Percentiles rank a stretch among this genome's conserved stretches.
Conservation (phyloP, 305 asterid genomes). For the Ilex paraguariensis region DNA sequence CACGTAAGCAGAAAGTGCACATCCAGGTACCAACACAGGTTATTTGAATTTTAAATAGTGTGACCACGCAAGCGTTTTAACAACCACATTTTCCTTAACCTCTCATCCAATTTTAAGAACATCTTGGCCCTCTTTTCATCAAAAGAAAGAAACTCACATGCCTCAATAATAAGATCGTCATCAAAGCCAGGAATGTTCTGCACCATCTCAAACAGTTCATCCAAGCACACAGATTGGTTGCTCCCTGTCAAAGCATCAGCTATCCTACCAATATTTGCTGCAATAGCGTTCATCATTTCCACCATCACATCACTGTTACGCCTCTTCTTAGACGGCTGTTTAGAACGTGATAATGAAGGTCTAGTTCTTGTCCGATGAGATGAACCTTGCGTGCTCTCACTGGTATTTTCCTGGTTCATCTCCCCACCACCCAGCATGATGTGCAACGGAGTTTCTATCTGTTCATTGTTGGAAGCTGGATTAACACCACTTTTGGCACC, state of each 20-base stretch:
- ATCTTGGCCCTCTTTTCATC: conserved; percentile 12
- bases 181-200: conserved; percentile 8
- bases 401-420: not conserved
- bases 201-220: conserved; percentile 11
- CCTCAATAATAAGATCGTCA: conserved; percentile 11
- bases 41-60: not conserved
- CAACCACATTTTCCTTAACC: conserved; percentile 9
- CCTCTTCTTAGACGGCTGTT: not conserved
- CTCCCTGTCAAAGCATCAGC: conserved; percentile 8
- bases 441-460: not conserved
- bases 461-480: conserved; percentile 1
- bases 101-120: conserved; percentile 12
- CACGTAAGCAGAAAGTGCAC: too few relatives aligned
- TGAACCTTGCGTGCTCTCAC: not conserved
- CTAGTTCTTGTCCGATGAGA: not conserved
- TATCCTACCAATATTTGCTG: conserved; percentile 8
- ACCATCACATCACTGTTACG: not conserved
- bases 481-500: not conserved
- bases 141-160: conserved; percentile 10
- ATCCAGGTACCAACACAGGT: too few relatives aligned
- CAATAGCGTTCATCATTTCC: not conserved
- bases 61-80: conserved; percentile 6
- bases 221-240: not conserved
- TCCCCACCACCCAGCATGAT: not conserved
- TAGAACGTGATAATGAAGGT: not conserved